phyloP scores from a whole-genome alignment of 2,329 filamentous ascomycete species.

The Corinectria fuckeliana region DNA sequence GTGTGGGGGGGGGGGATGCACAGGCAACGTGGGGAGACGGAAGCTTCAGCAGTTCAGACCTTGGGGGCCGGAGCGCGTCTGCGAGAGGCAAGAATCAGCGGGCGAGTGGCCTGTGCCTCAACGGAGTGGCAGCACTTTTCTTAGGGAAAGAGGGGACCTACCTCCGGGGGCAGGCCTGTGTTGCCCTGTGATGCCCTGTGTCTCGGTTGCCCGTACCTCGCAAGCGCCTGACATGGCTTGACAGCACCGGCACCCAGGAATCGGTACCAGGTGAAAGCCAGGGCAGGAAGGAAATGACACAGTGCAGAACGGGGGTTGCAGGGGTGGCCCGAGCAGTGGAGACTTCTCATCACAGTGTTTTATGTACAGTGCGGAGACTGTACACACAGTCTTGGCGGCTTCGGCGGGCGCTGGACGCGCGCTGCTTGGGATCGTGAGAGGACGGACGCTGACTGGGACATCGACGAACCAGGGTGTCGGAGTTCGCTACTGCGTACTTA shows the following conservation, averaged over 20 bases:
- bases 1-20: not conserved
- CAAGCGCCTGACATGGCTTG: slow-evolving; percentile 9
- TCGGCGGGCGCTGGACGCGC: slow-evolving; percentile 7
- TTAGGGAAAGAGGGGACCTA: not conserved
- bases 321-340: slow-evolving; percentile 2
- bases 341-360: not conserved
- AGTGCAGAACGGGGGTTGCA: not conserved
- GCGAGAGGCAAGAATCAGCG: slow-evolving; percentile 17
- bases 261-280: slow-evolving; percentile 14
- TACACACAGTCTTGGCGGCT: not conserved
- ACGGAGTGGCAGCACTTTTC: slow-evolving; percentile 14
- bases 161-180: not conserved
- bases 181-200: not conserved
- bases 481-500: too few species aligned
- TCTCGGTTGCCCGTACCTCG: not conserved
- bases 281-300: slow-evolving; percentile 1
- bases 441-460: slow-evolving; percentile 13
- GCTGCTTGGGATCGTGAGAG: not conserved
- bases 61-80: slow-evolving; percentile 13
- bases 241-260: slow-evolving; percentile 13
- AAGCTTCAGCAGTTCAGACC: not conserved
- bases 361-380: not conserved
- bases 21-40: not conserved
- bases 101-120: slow-evolving; percentile 9
- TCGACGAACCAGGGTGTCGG: slow-evolving; percentile 25